A percentile compares a stretch with the other conserved stretches of the same genome.
phyloP scores from a whole-genome alignment of 768 basidiomycete species.

The Psilocybe tampanensis region DNA sequence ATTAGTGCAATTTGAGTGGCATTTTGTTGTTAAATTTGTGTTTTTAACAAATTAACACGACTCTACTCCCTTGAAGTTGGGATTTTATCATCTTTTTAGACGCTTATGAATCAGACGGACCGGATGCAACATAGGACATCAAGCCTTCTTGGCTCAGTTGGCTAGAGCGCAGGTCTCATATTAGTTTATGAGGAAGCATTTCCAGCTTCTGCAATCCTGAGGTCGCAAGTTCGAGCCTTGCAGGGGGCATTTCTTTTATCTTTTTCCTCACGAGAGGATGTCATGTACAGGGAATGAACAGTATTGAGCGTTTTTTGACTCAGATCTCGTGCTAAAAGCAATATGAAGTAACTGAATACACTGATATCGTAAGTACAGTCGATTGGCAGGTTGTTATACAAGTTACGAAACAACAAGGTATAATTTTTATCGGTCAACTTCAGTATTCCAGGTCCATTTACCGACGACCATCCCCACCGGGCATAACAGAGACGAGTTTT shows the following conservation, averaged over 20 bases:
- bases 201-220: slow-evolving; percentile 42
- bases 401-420: background rate
- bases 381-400: background rate
- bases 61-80: too few relatives aligned
- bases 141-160: slow-evolving; percentile 15
- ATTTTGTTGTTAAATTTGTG: too few relatives aligned
- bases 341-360: too few relatives aligned
- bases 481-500: slow-evolving; percentile 25
- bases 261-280: too few relatives aligned
- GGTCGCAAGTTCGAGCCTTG: slow-evolving; percentile 65
- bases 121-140: background rate
- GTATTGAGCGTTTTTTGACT: too few relatives aligned
- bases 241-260: slow-evolving; percentile 41
- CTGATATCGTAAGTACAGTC: too few relatives aligned
- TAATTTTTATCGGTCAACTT: background rate
- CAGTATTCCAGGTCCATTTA: background rate
- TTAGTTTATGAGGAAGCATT: slow-evolving; percentile 1
- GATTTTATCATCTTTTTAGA: too few relatives aligned
- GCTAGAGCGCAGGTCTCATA: slow-evolving; percentile 17
- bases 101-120: background rate
- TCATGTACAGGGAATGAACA: too few relatives aligned
- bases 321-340: too few relatives aligned
- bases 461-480: background rate
- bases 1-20: too few relatives aligned
- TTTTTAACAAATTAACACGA: too few relatives aligned